Evolutionary conservation across 2,329 filamentous ascomycete species (phyloP).

Genomic region (Neospermospora avenae): DNA sequence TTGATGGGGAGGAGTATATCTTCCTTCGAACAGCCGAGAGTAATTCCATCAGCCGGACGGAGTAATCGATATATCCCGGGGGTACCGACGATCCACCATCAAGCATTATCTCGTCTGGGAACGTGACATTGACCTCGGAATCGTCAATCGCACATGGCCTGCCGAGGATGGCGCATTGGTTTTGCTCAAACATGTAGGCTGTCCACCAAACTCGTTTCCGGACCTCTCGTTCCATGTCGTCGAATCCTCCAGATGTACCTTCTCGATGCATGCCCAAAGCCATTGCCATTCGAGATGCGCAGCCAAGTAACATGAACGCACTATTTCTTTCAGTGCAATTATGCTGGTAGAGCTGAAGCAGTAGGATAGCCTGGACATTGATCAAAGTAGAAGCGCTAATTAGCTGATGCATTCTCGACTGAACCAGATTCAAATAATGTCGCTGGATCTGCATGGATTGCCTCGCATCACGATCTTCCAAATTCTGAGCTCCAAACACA

Average conservation of each 20-base stretch:
- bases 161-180: constrained; percentile 32
- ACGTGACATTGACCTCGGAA: constrained; percentile 30
- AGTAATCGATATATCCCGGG: constrained; percentile 27
- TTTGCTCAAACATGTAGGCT: constrained; percentile 31
- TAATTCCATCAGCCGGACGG: constrained; percentile 26
- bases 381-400: constrained; percentile 38
- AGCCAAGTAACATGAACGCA: constrained; percentile 41
- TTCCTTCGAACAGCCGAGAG: constrained; percentile 29
- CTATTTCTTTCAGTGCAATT: constrained; percentile 42
- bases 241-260: constrained; percentile 38
- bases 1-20: constrained; percentile 28
- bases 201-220: constrained; percentile 35
- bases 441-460: constrained; percentile 36
- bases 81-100: constrained; percentile 29
- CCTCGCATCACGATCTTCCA: constrained; percentile 33
- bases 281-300: constrained; percentile 42
- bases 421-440: constrained; percentile 35
- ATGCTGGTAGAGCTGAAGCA: constrained; percentile 42
- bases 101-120: constrained; percentile 30
- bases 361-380: constrained; percentile 42
- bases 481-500: constrained; percentile 40
- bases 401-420: constrained; percentile 37
- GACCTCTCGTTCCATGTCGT: constrained; percentile 31
- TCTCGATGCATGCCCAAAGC: constrained; percentile 44
- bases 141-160: constrained; percentile 33